phyloP scores from a whole-genome alignment of 345 rosid genomes.

The Citrus cavaleriei region DNA sequence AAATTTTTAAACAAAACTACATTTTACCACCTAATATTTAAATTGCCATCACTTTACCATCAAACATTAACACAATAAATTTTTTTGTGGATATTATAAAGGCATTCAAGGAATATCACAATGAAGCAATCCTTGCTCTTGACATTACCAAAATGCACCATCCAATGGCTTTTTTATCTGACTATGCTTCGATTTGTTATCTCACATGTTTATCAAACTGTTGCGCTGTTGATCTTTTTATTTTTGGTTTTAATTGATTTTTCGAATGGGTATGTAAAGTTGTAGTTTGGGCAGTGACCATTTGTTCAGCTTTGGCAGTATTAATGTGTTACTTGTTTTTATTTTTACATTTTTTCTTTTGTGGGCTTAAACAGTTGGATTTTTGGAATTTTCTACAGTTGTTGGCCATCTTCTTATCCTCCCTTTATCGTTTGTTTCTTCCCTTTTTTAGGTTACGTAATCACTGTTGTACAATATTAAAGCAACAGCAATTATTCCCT shows the following conservation, averaged over 20 bases:
- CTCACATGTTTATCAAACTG: background rate
- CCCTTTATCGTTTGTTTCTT: slow-evolving; percentile 27
- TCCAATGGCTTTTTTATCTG: too few relatives aligned
- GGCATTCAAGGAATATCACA: too few relatives aligned
- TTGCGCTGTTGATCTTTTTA: background rate
- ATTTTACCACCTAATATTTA: too few relatives aligned
- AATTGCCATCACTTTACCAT: too few relatives aligned
- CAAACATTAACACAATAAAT: too few relatives aligned
- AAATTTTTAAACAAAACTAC: too few relatives aligned
- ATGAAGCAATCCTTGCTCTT: too few relatives aligned
- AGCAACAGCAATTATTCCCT: too few relatives aligned
- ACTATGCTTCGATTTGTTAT: too few relatives aligned
- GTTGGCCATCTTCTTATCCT: slow-evolving; percentile 27
- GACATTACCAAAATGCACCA: too few relatives aligned
- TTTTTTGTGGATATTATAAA: too few relatives aligned
- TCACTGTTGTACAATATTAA: background rate
- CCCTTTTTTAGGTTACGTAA: background rate
- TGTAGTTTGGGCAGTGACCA: background rate
- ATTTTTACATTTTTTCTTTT: background rate
- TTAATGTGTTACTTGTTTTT: background rate
- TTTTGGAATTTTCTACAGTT: slow-evolving; percentile 20
- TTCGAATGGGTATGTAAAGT: background rate
- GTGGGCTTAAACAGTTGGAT: background rate
- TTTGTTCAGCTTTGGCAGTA: background rate
- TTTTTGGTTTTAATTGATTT: background rate